Evolutionary conservation across 2,329 filamentous ascomycete species (phyloP).

Genomic region (Botrytis sinoallii): DNA sequence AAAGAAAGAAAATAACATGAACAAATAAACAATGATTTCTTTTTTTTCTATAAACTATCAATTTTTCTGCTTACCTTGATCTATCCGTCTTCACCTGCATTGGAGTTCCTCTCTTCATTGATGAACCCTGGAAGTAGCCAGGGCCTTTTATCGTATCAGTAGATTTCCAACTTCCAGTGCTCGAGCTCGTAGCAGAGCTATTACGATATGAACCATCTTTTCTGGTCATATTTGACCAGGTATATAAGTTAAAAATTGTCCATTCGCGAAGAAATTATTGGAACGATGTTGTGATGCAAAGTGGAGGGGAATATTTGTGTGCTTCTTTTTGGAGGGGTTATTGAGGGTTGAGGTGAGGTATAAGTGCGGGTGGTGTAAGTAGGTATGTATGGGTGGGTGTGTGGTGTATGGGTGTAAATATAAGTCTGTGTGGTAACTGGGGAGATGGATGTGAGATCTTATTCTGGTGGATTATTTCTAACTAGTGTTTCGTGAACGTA

Average conservation of each 20-base stretch:
- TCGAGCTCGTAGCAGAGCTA: conserved; percentile 63
- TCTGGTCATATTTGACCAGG: conserved; percentile 57
- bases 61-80: conserved; percentile 32
- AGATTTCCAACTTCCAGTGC: conserved; percentile 64
- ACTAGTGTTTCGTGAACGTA: background rate
- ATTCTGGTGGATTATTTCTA: background rate
- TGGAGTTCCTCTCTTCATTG: conserved; percentile 37
- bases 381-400: background rate
- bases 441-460: background rate
- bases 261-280: conserved; percentile 25
- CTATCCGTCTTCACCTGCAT: conserved; percentile 57
- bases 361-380: background rate
- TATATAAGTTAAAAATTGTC: conserved; percentile 30
- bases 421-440: background rate
- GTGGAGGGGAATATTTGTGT: conserved; percentile 6
- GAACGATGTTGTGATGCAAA: background rate
- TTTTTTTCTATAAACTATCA: background rate
- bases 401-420: background rate
- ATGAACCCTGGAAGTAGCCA: conserved; percentile 35
- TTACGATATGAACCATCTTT: conserved; percentile 59
- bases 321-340: conserved; percentile 8
- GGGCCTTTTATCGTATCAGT: conserved; percentile 56
- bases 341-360: conserved; percentile 1
- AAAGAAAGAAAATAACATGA: conserved; percentile 25
- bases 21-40: background rate